These are phyloP conservation scores for Pezicula carpinea DNA, from an alignment of 2,329 filamentous ascomycete genomes.

Conservation along the genomic window DNA sequence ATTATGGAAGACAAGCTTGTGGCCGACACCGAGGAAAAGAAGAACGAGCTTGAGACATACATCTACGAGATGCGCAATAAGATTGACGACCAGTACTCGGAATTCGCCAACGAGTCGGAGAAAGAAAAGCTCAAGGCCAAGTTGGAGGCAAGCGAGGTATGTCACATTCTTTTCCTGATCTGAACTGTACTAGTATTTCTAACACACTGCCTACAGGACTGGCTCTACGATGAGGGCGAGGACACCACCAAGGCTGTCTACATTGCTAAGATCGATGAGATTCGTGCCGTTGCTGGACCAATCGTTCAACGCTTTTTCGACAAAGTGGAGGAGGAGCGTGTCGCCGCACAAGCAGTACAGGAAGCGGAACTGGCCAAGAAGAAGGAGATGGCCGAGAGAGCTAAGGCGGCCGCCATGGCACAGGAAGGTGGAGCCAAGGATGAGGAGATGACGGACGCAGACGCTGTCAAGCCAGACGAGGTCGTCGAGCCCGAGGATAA, in stretches of 20 bases:
- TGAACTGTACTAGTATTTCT: constrained; percentile 13
- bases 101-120: constrained; percentile 87
- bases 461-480: constrained; percentile 45
- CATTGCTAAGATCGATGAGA: constrained; percentile 91
- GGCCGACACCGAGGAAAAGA: constrained; percentile 97
- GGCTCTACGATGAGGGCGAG: constrained; percentile 96
- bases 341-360: constrained; percentile 69
- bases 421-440: constrained; percentile 40
- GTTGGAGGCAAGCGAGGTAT: constrained; percentile 81
- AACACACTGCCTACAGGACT: constrained; percentile 61
- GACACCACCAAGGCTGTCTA: constrained; percentile 93
- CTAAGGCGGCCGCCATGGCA: constrained; percentile 42
- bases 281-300: constrained; percentile 83
- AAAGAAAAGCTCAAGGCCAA: constrained; percentile 81
- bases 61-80: constrained; percentile 97
- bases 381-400: constrained; percentile 45
- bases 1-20: constrained; percentile 98
- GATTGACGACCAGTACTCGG: constrained; percentile 85
- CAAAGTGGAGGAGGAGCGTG: constrained; percentile 83
- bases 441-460: constrained; percentile 61
- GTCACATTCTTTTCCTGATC: constrained; percentile 29
- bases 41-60: constrained; percentile 97
- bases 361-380: constrained; percentile 40
- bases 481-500: constrained; percentile 24
- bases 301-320: constrained; percentile 94